Evolutionary conservation across 1,139 yeast genomes (phyloP).

Genomic region (Taphrina communis): DNA sequence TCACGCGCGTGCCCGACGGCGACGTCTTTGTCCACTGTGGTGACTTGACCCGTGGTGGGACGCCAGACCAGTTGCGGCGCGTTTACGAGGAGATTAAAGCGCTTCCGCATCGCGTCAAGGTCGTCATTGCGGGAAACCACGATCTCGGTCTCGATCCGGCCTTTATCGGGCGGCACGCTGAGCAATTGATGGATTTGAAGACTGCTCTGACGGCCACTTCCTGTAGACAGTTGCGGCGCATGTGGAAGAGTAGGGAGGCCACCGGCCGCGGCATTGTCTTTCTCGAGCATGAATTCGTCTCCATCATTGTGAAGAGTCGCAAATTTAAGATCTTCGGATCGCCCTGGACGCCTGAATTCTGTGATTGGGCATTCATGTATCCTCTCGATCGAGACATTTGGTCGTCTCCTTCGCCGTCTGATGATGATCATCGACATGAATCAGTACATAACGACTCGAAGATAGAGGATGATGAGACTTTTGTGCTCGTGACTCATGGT

Average conservation of each 20-base stretch:
- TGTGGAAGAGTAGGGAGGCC: constrained; percentile 30
- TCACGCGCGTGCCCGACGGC: constrained; percentile 19
- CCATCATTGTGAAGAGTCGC: background rate
- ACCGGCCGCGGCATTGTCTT: constrained; percentile 22
- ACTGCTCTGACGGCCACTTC: background rate
- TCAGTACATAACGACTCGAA: background rate
- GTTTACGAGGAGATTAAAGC: constrained; percentile 25
- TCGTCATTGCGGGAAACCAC: constrained; percentile 40
- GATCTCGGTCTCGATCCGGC: constrained; percentile 37
- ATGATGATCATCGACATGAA: background rate
- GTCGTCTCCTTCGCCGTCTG: background rate
- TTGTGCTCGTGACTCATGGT: constrained; percentile 29
- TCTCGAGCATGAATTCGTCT: constrained; percentile 20
- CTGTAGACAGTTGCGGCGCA: background rate
- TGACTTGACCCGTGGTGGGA: constrained; percentile 34
- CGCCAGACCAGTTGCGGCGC: constrained; percentile 8
- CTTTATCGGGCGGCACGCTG: constrained; percentile 16
- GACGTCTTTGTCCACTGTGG: constrained; percentile 39
- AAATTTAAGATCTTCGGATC: constrained; percentile 27
- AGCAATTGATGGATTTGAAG: background rate
- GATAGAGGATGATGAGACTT: background rate
- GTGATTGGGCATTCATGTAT: constrained; percentile 37
- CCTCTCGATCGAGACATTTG: constrained; percentile 29
- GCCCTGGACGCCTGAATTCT: constrained; percentile 30
- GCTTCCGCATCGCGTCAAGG: constrained; percentile 27